phyloP scores from a whole-genome alignment of 2,329 filamentous ascomycete genomes.

The Aureobasidium vineae region DNA sequence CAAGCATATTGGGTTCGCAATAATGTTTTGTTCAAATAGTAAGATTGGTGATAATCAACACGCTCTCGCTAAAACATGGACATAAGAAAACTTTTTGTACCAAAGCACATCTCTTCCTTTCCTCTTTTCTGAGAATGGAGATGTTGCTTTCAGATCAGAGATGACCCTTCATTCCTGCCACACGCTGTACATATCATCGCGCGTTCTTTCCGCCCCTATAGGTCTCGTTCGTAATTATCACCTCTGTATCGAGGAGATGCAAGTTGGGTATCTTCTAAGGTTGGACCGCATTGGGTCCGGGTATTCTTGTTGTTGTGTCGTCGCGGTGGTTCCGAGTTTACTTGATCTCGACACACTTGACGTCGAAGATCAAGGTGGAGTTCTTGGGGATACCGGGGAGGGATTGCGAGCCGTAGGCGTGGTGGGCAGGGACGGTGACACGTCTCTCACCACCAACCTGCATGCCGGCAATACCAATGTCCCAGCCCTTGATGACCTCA shows the following conservation, averaged over 20 bases:
- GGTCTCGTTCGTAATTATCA: background rate
- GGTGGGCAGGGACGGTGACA: constrained; percentile 79
- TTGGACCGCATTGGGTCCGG: background rate
- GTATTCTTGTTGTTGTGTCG: constrained; percentile 17
- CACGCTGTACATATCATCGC: constrained; percentile 9
- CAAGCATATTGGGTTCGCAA: background rate
- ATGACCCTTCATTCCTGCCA: constrained; percentile 20
- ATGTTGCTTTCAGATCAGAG: background rate
- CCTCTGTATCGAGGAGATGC: constrained; percentile 16
- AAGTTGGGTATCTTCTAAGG: constrained; percentile 32
- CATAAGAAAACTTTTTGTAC: constrained; percentile 23
- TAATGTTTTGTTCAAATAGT: constrained; percentile 4
- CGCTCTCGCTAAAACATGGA: constrained; percentile 16
- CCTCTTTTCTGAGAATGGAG: constrained; percentile 11
- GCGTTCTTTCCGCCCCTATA: background rate
- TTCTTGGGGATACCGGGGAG: constrained; percentile 85
- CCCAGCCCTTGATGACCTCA: constrained; percentile 99
- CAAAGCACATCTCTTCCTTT: constrained; percentile 12
- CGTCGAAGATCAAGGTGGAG: constrained; percentile 87
- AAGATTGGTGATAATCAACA: background rate
- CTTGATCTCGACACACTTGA: constrained; percentile 53
- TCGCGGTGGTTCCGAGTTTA: constrained; percentile 34
- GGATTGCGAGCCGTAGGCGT: constrained; percentile 83
- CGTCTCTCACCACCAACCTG: constrained; percentile 88
- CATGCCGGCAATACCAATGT: constrained; percentile 92